A percentile compares a stretch with the other conserved stretches of the same genome.
phyloP scores from a whole-genome alignment of 805 yeast species.

The Yamadazyma olivae region DNA sequence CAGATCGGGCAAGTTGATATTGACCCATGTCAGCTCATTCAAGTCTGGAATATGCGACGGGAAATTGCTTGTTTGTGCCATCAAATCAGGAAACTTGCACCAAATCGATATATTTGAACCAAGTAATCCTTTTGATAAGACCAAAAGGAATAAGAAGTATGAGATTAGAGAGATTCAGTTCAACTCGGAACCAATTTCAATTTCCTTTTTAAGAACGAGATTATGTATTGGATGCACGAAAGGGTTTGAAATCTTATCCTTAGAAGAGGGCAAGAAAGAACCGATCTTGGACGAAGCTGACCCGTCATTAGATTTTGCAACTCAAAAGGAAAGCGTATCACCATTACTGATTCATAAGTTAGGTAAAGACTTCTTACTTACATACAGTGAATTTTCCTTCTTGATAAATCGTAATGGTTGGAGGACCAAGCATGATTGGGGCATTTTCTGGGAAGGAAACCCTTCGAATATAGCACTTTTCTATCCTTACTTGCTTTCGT shows the following conservation, averaged over 20 bases:
- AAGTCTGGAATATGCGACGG: constrained; percentile 93
- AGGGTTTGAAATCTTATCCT: constrained; percentile 92
- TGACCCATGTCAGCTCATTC: constrained; percentile 87
- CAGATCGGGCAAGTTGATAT: constrained; percentile 70
- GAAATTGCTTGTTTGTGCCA: constrained; percentile 83
- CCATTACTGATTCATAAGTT: constrained; percentile 91
- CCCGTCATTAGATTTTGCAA: constrained; percentile 92
- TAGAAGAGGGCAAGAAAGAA: constrained; percentile 82
- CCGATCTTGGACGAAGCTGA: constrained; percentile 96
- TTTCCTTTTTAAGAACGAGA: constrained; percentile 84
- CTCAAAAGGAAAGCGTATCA: constrained; percentile 68
- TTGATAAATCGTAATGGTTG: constrained; percentile 94
- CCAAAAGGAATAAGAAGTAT: constrained; percentile 49
- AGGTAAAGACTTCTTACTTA: constrained; percentile 81
- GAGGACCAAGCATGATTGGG: constrained; percentile 92
- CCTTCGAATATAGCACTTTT: constrained; percentile 91
- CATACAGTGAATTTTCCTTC: constrained; percentile 91
- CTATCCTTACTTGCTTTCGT: constrained; percentile 90
- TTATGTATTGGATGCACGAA: constrained; percentile 94
- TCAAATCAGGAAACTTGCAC: constrained; percentile 75
- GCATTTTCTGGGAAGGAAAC: constrained; percentile 94
- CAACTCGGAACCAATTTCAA: constrained; percentile 85
- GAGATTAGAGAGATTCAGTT: constrained; percentile 75
- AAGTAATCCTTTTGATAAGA: constrained; percentile 58
- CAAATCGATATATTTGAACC: constrained; percentile 87